Conservation (phyloP, 1,139 yeast genomes). For the Pichia sp. region DNA sequence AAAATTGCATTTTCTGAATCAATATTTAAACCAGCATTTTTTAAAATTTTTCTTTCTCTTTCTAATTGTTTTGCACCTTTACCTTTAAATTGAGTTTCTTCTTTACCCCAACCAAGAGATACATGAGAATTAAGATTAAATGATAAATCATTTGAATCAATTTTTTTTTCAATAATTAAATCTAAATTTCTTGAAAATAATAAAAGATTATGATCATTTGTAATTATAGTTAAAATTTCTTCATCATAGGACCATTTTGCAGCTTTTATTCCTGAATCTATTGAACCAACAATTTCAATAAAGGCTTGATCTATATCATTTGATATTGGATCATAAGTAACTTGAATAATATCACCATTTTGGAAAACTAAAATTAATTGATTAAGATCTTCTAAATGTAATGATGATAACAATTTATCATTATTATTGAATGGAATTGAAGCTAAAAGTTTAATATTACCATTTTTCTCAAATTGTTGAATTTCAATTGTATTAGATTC, state of each 20-base stretch:
- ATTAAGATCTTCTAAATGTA: constrained; percentile 58
- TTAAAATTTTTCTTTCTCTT: constrained; percentile 53
- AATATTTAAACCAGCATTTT: constrained; percentile 54
- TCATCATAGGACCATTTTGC: constrained; percentile 93
- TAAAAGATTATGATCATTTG: constrained; percentile 55
- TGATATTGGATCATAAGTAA: constrained; percentile 47
- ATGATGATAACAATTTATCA: constrained; percentile 42
- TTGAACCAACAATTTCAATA: constrained; percentile 76
- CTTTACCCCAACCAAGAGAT: constrained; percentile 97
- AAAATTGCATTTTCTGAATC: constrained; percentile 53
- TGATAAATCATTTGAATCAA: constrained; percentile 51
- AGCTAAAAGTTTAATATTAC: constrained; percentile 47
- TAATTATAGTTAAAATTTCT: constrained; percentile 70
- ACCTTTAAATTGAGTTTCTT: constrained; percentile 95
- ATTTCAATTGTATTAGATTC: constrained; percentile 55
- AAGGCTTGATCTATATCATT: constrained; percentile 49
- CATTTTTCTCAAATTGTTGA: constrained; percentile 56
- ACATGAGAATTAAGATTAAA: constrained; percentile 70
- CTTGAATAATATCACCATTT: constrained; percentile 65
- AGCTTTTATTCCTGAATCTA: constrained; percentile 67
- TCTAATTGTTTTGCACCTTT: constrained; percentile 82
- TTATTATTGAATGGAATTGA: constrained; percentile 43
- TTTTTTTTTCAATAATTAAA: constrained; percentile 59
- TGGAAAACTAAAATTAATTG: constrained; percentile 57
- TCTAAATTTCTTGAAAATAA: constrained; percentile 75